Evolutionary conservation across 1,284 basidiomycete species (phyloP), one percentile per base, ranked within the genome.

Genomic region (Irpex rosettiformis): DNA sequence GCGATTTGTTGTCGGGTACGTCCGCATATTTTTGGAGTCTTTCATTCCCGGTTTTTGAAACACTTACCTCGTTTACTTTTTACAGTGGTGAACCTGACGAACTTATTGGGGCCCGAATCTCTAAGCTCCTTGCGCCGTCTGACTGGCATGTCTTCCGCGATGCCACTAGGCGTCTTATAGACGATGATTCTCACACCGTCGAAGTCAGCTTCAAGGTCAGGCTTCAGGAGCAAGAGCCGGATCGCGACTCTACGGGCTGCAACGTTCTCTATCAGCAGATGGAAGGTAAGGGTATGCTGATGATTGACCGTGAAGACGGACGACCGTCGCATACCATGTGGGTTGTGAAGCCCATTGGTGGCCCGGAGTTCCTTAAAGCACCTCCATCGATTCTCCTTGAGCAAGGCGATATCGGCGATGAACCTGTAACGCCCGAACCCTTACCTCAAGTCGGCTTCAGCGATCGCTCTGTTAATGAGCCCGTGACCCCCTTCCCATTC

Each of bases 251-350:
- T 30, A 73, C 69, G n/a, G n/a, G n/a, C 27, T 72, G 73, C 49
- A 79, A 81, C 71, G 73, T 80, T 64, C 75, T 89, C 66, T 95
- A 88, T 72, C 91, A 94, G 71, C 85, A 86, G 67, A 96, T 99
- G 87, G 95, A 98, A 67, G 97, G 94, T 42, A 97, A 97, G 70
- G 97, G 97, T 22, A 98, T 99, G 96, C 85, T 99, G 65, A 96
- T 99, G 88, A 85, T 93, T 64, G 94, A 97, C 73, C 86, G 93
- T 33, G 86, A 94, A 69, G 89, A 88, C 56, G 90, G 90, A 3
- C 82, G 84, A 61, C 88, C 94, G 2, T 93, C 95, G 22, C 97
- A 99, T 73, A 97, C 96, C 3, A 98, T 99, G 96, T 99, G 97
- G 97, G 96, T 98, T 45, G 86, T 98, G 71, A 95, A 93, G 68